These are phyloP conservation scores for Lentinula sp. DNA, from an alignment of 768 basidiomycete genomes.

Conservation along the genomic window DNA sequence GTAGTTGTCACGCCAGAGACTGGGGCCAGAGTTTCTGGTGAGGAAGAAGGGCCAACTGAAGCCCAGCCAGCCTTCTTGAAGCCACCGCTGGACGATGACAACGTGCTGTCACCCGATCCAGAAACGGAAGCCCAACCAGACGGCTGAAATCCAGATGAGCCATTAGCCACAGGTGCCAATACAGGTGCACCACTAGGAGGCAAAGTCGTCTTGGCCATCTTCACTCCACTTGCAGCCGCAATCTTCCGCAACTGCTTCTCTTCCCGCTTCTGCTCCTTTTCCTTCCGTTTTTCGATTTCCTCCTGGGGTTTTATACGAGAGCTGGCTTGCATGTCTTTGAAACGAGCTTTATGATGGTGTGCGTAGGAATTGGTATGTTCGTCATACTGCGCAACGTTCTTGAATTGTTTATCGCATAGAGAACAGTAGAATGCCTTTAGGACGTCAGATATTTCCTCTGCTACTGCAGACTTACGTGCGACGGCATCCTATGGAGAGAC, in stretches of 20 bases:
- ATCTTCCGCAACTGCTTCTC: slow-evolving; percentile 82
- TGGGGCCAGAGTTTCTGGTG: slow-evolving; percentile 24
- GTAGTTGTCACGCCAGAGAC: slow-evolving; percentile 18
- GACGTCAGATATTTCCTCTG: slow-evolving; percentile 58
- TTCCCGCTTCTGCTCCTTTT: slow-evolving; percentile 82
- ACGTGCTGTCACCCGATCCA: slow-evolving; percentile 11
- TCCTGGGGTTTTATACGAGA: slow-evolving; percentile 59
- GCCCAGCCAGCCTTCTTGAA: slow-evolving; percentile 49
- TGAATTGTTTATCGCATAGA: slow-evolving; percentile 84
- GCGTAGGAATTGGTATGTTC: slow-evolving; percentile 89
- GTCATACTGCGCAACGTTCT: slow-evolving; percentile 81
- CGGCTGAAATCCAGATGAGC: slow-evolving; percentile 7
- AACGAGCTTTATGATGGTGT: slow-evolving; percentile 79
- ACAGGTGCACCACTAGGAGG: slow-evolving; percentile 15
- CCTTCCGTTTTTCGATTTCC: slow-evolving; percentile 69
- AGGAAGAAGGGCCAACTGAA: slow-evolving; percentile 27
- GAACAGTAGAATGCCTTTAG: slow-evolving; percentile 75
- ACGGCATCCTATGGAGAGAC: slow-evolving; percentile 43
- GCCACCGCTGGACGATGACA: slow-evolving; percentile 20
- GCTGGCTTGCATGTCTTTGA: slow-evolving; percentile 76
- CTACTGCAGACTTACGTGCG: slow-evolving; percentile 50
- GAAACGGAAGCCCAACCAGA: slow-evolving; percentile 45
- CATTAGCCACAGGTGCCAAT: slow-evolving; percentile 12
- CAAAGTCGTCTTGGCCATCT: slow-evolving; percentile 44
- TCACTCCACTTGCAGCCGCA: slow-evolving; percentile 77